A percentile compares a stretch with the other conserved stretches of the same genome.
phyloP scores from a whole-genome alignment of 192 early-diverging fungal species.

The Pilaira anomala region DNA sequence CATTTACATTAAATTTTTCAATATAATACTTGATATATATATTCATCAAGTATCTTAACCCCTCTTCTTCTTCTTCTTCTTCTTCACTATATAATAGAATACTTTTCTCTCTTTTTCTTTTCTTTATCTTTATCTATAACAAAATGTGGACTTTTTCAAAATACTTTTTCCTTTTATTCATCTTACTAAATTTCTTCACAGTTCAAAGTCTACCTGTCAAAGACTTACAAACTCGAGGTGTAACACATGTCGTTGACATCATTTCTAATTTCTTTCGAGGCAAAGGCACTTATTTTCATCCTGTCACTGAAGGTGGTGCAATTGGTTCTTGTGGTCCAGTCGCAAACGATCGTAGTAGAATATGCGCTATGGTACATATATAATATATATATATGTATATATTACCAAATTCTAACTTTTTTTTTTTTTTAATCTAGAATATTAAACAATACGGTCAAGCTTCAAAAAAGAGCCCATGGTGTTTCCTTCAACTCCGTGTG shows the following conservation, averaged over 20 bases:
- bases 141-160: no score
- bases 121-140: no score
- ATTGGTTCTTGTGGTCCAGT: constrained; percentile 32
- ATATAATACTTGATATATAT: no score
- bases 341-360: constrained; percentile 40
- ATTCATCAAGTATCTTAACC: no score
- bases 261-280: constrained; percentile 22
- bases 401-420: not conserved
- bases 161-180: no score
- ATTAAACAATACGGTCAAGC: constrained; percentile 5
- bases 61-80: no score
- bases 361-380: constrained; percentile 39
- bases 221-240: no score
- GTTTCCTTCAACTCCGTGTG: constrained; percentile 36
- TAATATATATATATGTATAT: not conserved
- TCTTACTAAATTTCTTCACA: no score
- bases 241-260: not conserved
- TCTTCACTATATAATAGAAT: no score
- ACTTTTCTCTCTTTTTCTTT: no score
- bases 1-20: no score
- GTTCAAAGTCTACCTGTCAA: no score
- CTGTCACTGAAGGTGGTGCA: constrained; percentile 24
- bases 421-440: constrained; percentile 6
- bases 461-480: constrained; percentile 20
- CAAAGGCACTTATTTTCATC: constrained; percentile 43